phyloP scores from a whole-genome alignment of 2,329 filamentous ascomycete species.

The Colletotrichum shisoi region DNA sequence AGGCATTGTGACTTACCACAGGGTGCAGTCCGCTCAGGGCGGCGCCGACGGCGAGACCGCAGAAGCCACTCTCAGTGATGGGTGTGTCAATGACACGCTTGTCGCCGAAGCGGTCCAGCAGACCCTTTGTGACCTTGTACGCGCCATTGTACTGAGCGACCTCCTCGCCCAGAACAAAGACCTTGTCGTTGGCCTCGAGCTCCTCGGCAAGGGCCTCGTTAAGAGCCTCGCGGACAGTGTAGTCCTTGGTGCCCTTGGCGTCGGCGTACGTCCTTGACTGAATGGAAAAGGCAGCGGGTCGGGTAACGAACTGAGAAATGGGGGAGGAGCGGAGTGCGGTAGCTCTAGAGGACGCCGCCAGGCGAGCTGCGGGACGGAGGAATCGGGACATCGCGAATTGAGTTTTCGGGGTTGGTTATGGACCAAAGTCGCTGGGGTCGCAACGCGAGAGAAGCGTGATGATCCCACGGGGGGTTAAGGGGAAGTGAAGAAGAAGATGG shows the following conservation, averaged over 20 bases:
- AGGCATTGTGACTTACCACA: conserved; percentile 69
- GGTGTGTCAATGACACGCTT: conserved; percentile 98
- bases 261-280: conserved; percentile 66
- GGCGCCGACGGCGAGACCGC: conserved; percentile 90
- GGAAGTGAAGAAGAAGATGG: neutral
- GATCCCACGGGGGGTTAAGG: conserved; percentile 1
- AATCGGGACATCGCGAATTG: conserved; percentile 57
- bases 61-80: conserved; percentile 97
- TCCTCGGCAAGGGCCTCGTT: conserved; percentile 99
- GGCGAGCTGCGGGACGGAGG: conserved; percentile 60
- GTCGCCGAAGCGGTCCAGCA: conserved; percentile 95
- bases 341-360: conserved; percentile 56
- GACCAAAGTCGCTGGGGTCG: conserved; percentile 14
- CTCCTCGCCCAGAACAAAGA: conserved; percentile 96
- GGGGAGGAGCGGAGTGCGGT: conserved; percentile 48
- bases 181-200: conserved; percentile 91
- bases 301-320: conserved; percentile 49
- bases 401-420: conserved; percentile 26
- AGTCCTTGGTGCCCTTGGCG: conserved; percentile 77
- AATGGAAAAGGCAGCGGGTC: conserved; percentile 50
- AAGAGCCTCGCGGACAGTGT: conserved; percentile 95
- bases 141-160: conserved; percentile 99
- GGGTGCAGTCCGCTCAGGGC: conserved; percentile 94
- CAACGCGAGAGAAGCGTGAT: conserved; percentile 21
- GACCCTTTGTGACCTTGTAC: conserved; percentile 99